Conservation (phyloP, 441 rosid genomes). For the Bocquillonia castaneifolia region DNA sequence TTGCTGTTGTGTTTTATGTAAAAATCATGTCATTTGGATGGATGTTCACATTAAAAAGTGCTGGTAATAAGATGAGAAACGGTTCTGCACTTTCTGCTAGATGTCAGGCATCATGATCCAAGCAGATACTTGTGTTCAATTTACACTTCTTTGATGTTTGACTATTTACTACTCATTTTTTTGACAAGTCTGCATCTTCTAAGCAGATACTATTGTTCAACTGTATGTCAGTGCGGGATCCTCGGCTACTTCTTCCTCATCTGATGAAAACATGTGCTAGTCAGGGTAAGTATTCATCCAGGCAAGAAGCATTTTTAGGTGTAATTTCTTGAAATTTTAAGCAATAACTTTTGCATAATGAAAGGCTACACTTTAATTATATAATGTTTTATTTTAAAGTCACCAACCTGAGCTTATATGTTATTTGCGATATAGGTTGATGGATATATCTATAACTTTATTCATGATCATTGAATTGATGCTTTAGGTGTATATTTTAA, state of each 20-base stretch:
- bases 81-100: background rate
- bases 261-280: slow-evolving; percentile 61
- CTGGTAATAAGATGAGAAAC: background rate
- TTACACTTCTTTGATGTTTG: background rate
- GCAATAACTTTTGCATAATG: background rate
- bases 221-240: slow-evolving; percentile 94
- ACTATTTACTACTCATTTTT: background rate
- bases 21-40: background rate
- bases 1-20: background rate
- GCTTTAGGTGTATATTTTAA: slow-evolving; percentile 70
- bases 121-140: background rate
- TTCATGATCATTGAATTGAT: slow-evolving; percentile 14
- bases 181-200: background rate
- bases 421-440: background rate
- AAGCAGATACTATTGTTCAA: slow-evolving; percentile 85
- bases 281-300: slow-evolving; percentile 46
- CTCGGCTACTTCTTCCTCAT: slow-evolving; percentile 75
- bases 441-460: slow-evolving; percentile 9
- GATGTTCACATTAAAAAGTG: background rate
- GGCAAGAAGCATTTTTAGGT: slow-evolving; percentile 11
- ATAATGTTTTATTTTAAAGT: background rate
- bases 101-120: background rate
- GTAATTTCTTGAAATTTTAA: background rate
- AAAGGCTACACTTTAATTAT: background rate
- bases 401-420: background rate